Base-by-base conservation (phyloP, 768 basidiomycete genomes). In the Tricholoma saponaceum region DNA sequence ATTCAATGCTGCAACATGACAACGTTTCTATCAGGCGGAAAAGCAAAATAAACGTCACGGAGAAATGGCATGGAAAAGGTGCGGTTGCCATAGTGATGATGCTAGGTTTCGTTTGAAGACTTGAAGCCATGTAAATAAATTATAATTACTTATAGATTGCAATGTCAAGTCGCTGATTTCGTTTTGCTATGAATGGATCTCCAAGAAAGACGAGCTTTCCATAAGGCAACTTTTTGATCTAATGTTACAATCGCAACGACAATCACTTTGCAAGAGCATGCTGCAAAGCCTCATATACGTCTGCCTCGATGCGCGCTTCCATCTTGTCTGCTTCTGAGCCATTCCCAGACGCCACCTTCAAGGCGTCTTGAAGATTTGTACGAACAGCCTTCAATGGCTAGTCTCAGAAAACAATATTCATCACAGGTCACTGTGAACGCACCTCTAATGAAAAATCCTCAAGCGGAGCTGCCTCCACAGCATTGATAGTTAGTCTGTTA, bases 401-500 rank as follows among this genome's bases (percentile, higher is more conserved):
- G n/a, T n/a, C 16, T 16, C 14, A 16, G 12, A 16, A 28, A 6
- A 18, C n/a, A n/a, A 50, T 12, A 28, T 28, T 50, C n/a, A 10
- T 50, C 47, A 28, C n/a, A 50, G 6, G 9, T 10, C 22, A n/a
- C 20, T 25, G 18, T 35, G 54, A 23, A 69, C 81, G 56, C 62
- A 96, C 96, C 82, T 98, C 97, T 20, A 81, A 65, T 0, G 95
- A 96, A 78, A 98, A 96, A 39, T 86, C 79, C 56, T 95, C 94
- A 37, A 98, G 77, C 20, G 93, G 87, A 57, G 95, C 95, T 59
- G 91, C 97, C 79, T 99, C 97, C 47, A 99, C 87, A 58, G 89
- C 94, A 76, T 98, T 99, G 71, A 99, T 90, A 39, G 97, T 98
- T 59, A 98, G 78, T 63, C 84, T 87, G 83, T 98, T 99, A 76